These are phyloP conservation scores for Globisporangium irregulare DNA, from an alignment of 352 stramenopile genomes.

Conservation along the genomic window DNA sequence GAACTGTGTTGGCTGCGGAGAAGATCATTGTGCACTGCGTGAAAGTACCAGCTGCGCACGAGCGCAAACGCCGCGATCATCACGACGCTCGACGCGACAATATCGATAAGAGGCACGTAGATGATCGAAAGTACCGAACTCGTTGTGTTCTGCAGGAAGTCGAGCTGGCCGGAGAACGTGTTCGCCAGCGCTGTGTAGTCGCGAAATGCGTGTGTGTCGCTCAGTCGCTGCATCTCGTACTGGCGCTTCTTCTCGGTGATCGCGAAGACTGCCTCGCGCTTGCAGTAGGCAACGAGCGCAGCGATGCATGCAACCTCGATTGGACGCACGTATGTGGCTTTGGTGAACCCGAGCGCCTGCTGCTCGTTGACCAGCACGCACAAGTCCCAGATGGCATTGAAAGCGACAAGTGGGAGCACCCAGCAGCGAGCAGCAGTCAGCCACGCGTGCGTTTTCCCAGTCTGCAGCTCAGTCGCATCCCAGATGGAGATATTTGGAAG, in stretches of 20 bases:
- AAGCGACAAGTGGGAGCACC: constrained; percentile 30
- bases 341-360: constrained; percentile 21
- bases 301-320: constrained; percentile 31
- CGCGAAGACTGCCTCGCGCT: constrained; percentile 12
- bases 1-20: constrained; percentile 15
- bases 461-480: constrained; percentile 24
- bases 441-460: constrained; percentile 25
- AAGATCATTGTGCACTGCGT: constrained; percentile 10
- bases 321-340: constrained; percentile 31
- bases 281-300: constrained; percentile 4
- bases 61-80: constrained; percentile 19
- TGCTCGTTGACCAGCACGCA: constrained; percentile 28
- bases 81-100: constrained; percentile 19
- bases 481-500: constrained; percentile 32
- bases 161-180: constrained; percentile 20
- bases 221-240: constrained; percentile 19
- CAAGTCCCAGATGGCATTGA: constrained; percentile 40
- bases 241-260: constrained; percentile 19
- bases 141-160: constrained; percentile 20
- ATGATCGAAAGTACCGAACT: constrained; percentile 12
- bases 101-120: constrained; percentile 22
- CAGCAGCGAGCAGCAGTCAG: constrained; percentile 36
- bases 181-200: constrained; percentile 25
- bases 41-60: constrained; percentile 23
- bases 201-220: constrained; percentile 23